Base-by-base conservation (phyloP, 441 rosid species). In the Kokia cookei region DNA sequence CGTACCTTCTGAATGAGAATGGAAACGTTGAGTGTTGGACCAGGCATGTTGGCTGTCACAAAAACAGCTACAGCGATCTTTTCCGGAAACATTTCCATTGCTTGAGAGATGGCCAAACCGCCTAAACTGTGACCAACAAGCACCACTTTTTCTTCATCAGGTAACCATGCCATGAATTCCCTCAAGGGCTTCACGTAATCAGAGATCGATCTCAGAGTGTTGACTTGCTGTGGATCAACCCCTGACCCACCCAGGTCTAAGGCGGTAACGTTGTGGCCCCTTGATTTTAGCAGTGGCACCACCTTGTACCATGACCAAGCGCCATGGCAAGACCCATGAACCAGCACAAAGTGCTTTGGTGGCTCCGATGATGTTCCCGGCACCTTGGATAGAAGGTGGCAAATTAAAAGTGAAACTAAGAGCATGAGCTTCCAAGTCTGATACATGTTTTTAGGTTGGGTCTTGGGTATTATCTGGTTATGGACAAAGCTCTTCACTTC, bases 51-150 rank as follows among this genome's bases (percentile, higher is more conserved):
- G 27, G 93, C 90, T 50, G 82, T 62, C 22, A 85, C 72, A 54
- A 84, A 91, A 72, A 89, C 83, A 13, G 87, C 86, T 9, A 76
- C 78, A n/a, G 73, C 67, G 76, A 89, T 71, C 77, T 84, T 89
- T 5, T 45, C 12, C 0, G 84, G 87, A 24, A 78, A 78, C 35
- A 47, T 78, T 78, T 89, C 90, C 92, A 86, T 89, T 19, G 88
- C 85, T 27, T 74, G 82, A 50, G 91, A 83, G 73, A 89, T 53
- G 12, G 90, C 91, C 62, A 58, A 26, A 24, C 62, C 62, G 35
- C 62, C 62, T 58, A 58, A 26, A 6, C 62, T 58, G 35, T 58
- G 62, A 24, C 35, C 62, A 5, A 58, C 62, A 11, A 58, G 62
- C 14, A 58, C 35, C 35, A 26, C 62, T 58, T 11, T 58, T 11